Evolutionary conservation across 73 alveolate genomes (phyloP).

Genomic region (Paramecium tetraurelia): DNA sequence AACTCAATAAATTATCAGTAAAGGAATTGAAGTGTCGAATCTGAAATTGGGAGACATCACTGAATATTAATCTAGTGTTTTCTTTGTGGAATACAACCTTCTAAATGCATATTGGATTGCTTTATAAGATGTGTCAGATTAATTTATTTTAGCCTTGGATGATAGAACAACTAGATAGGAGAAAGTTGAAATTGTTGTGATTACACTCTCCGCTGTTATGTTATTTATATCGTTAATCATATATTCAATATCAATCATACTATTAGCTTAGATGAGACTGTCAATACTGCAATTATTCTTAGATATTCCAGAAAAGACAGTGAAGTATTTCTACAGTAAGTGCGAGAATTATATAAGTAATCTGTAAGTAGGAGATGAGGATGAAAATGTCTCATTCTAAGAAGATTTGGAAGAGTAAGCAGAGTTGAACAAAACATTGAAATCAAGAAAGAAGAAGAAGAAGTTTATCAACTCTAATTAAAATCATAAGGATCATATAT

Average conservation of each 20-base stretch:
- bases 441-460: conserved; percentile 32
- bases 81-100: conserved; percentile 5
- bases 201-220: conserved; percentile 10
- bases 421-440: conserved; percentile 36
- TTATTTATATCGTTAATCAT: background rate
- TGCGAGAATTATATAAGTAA: conserved; percentile 52
- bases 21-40: background rate
- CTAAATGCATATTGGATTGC: conserved; percentile 32
- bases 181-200: background rate
- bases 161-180: background rate
- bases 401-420: conserved; percentile 11
- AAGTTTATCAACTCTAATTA: background rate
- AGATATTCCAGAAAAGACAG: conserved; percentile 63
- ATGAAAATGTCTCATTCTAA: conserved; percentile 7
- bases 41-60: background rate
- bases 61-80: background rate
- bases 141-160: background rate
- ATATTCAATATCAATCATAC: background rate
- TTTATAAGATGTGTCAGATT: background rate
- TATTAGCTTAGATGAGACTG: background rate
- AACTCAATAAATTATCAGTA: conserved; percentile 30
- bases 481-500: background rate
- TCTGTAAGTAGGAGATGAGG: conserved; percentile 57
- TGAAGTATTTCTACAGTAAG: conserved; percentile 50
- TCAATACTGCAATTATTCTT: conserved; percentile 7